Conservation (phyloP, 2,329 filamentous ascomycete genomes). For the Verticillium tricorpus region DNA sequence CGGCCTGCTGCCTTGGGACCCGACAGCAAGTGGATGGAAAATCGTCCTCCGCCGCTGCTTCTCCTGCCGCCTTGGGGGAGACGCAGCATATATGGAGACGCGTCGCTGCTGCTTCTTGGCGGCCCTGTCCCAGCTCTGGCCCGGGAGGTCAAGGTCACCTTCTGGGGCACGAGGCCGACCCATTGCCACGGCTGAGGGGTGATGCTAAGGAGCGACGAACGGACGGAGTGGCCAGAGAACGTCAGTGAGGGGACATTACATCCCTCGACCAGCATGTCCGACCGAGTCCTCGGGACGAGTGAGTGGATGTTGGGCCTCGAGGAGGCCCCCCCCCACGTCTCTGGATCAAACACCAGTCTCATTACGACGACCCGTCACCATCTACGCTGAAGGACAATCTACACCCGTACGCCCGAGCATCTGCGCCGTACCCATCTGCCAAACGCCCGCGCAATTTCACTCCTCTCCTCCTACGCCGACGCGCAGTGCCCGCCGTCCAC, state of each 20-base stretch:
- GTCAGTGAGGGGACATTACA: not conserved
- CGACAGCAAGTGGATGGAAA: not conserved
- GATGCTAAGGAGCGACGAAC: not conserved
- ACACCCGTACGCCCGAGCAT: not conserved
- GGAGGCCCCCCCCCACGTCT: not conserved
- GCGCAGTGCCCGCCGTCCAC: constrained; percentile 54
- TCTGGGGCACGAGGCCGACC: not conserved
- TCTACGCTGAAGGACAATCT: not conserved
- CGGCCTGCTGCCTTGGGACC: not conserved
- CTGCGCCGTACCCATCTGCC: not conserved
- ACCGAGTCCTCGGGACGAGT: not conserved
- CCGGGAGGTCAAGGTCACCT: not conserved
- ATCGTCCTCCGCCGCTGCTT: not conserved
- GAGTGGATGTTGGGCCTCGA: not conserved
- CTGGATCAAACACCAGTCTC: not conserved
- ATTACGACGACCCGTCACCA: not conserved
- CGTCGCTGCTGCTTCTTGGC: not conserved
- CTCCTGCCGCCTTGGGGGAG: not conserved
- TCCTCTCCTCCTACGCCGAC: constrained; percentile 19
- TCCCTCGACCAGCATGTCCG: not conserved
- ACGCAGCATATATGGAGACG: not conserved
- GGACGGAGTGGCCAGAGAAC: not conserved
- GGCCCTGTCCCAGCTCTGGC: not conserved
- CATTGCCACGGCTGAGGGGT: not conserved
- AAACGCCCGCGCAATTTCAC: not conserved